Conservation (phyloP, 495 filamentous ascomycete species). For the Aspergillus wentii region DNA sequence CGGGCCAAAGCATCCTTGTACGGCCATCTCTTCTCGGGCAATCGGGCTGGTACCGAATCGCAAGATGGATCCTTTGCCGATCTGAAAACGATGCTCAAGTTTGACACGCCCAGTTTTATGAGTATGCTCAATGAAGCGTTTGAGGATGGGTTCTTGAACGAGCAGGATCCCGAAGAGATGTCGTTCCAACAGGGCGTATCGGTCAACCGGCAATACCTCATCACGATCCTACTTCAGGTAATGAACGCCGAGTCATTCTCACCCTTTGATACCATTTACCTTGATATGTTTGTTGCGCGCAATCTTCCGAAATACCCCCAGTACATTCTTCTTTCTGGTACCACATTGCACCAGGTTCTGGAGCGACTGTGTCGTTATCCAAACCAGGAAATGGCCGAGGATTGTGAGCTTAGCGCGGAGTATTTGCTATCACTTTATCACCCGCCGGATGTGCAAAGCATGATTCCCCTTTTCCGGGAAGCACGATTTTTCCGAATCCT, state of each 20-base stretch:
- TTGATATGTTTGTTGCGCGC: constrained; percentile 96
- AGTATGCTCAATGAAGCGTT: constrained; percentile 97
- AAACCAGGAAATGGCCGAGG: constrained; percentile 74
- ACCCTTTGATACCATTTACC: constrained; percentile 80
- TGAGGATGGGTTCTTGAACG: constrained; percentile 89
- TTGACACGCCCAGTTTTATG: constrained; percentile 85
- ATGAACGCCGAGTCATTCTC: constrained; percentile 72
- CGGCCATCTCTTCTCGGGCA: constrained; percentile 86
- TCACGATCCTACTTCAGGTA: constrained; percentile 83
- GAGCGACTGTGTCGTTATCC: constrained; percentile 81
- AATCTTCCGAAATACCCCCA: constrained; percentile 96
- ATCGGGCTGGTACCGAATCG: constrained; percentile 53
- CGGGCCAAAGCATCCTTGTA: constrained; percentile 84
- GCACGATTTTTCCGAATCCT: constrained; percentile 91
- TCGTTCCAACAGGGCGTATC: constrained; percentile 46
- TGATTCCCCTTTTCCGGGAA: constrained; percentile 72
- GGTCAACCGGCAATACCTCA: constrained; percentile 84
- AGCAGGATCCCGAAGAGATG: constrained; percentile 36
- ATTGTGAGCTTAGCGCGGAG: constrained; percentile 92
- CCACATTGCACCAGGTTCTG: constrained; percentile 75
- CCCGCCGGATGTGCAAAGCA: constrained; percentile 68
- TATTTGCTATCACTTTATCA: constrained; percentile 92
- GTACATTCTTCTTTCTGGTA: constrained; percentile 85
- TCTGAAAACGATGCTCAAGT: constrained; percentile 76
- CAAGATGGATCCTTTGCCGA: constrained; percentile 73